Evolutionary conservation across 495 filamentous ascomycete species (phyloP).

Genomic region (Xylaria telfairii): DNA sequence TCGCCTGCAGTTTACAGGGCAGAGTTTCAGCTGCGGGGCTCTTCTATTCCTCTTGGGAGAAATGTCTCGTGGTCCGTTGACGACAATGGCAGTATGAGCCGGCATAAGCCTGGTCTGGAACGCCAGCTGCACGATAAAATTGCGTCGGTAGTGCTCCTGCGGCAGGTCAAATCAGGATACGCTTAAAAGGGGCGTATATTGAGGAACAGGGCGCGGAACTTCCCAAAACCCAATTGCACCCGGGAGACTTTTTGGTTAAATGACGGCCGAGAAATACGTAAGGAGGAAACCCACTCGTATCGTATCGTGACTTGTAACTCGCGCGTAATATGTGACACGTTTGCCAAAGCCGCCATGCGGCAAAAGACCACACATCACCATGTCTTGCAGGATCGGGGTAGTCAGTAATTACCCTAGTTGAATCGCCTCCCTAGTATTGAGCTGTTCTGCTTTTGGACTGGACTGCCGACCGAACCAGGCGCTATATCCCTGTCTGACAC

Average conservation of each 20-base stretch:
- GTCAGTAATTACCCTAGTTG: not conserved
- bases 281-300: not conserved
- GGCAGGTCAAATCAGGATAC: slow-evolving; percentile 13
- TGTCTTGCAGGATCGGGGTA: slow-evolving; percentile 9
- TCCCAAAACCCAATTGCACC: not conserved
- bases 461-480: slow-evolving; percentile 23
- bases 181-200: not conserved
- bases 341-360: not conserved
- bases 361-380: slow-evolving; percentile 6
- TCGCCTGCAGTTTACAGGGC: slow-evolving; percentile 9
- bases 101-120: slow-evolving; percentile 22
- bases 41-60: not conserved
- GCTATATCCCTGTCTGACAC: slow-evolving; percentile 28
- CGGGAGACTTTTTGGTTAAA: not conserved
- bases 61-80: slow-evolving; percentile 7
- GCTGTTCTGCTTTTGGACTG: slow-evolving; percentile 19
- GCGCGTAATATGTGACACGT: not conserved
- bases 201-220: not conserved
- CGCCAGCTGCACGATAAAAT: slow-evolving; percentile 24
- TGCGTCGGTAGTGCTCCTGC: slow-evolving; percentile 22
- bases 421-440: not conserved
- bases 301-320: not conserved
- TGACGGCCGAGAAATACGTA: not conserved
- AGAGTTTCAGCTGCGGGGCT: slow-evolving; percentile 25
- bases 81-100: slow-evolving; percentile 5